Evolutionary conservation across 2,329 filamentous ascomycete genomes (phyloP).

Genomic region (Cercospora berteroae): DNA sequence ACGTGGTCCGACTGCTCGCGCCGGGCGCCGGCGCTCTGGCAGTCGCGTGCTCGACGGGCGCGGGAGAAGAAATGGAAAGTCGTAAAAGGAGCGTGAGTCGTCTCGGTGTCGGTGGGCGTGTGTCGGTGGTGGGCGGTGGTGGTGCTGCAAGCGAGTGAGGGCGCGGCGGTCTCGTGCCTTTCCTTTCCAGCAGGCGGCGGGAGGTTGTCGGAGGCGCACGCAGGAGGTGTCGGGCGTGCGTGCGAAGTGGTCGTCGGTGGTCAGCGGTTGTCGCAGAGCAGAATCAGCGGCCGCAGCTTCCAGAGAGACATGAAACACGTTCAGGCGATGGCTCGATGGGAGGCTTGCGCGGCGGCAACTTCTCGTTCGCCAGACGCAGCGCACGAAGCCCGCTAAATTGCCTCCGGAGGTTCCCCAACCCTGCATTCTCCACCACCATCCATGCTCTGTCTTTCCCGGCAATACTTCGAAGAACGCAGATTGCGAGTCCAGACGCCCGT

Average conservation of each 20-base stretch:
- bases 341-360: not conserved
- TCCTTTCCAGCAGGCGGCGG: not conserved
- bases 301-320: not conserved
- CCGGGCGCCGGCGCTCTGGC: not conserved
- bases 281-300: not conserved
- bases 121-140: not conserved
- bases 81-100: conserved; percentile 6
- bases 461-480: not conserved
- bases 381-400: not conserved
- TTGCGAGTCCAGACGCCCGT: not conserved
- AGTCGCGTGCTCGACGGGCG: conserved; percentile 1
- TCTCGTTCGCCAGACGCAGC: not conserved
- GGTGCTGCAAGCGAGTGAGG: conserved; percentile 9
- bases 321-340: not conserved
- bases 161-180: not conserved
- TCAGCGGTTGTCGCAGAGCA: not conserved
- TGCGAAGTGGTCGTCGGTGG: not conserved
- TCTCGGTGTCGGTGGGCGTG: not conserved
- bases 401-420: not conserved
- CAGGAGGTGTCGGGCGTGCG: not conserved
- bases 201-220: not conserved
- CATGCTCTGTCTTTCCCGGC: not conserved
- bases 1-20: not conserved
- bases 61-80: not conserved
- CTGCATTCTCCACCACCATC: not conserved